These are phyloP conservation scores for Geosmithia putterillii DNA, from an alignment of 2,329 filamentous ascomycete species.

Conservation along the genomic window DNA sequence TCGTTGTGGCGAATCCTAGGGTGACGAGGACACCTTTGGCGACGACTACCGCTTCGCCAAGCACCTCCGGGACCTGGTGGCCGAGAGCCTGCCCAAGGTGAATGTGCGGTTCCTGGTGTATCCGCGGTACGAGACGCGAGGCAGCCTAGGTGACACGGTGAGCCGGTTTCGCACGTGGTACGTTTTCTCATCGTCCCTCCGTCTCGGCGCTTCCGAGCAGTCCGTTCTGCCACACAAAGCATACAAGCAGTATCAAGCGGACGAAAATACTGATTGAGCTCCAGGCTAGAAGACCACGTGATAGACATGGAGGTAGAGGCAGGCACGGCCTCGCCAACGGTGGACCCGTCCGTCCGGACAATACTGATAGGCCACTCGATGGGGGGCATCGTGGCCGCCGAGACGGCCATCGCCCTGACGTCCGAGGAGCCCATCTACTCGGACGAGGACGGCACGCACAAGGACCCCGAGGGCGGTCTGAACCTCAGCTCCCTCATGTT, in stretches of 20 bases:
- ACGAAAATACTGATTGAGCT: background rate
- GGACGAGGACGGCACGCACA: constrained; percentile 23
- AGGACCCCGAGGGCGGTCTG: constrained; percentile 13
- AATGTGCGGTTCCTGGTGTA: constrained; percentile 60
- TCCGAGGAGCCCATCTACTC: constrained; percentile 41
- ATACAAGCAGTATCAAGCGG: too few species aligned
- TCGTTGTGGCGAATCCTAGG: constrained; percentile 31
- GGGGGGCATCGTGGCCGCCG: constrained; percentile 89
- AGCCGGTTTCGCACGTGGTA: constrained; percentile 65
- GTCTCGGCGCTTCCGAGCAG: too few species aligned
- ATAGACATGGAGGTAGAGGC: constrained; percentile 88
- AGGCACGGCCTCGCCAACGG: constrained; percentile 66
- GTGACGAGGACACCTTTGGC: constrained; percentile 67
- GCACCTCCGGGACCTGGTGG: constrained; percentile 53
- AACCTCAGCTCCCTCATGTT: constrained; percentile 65
- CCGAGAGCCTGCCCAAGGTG: constrained; percentile 54
- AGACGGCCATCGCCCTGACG: constrained; percentile 64
- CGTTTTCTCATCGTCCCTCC: constrained; percentile 8
- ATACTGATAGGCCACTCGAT: constrained; percentile 80
- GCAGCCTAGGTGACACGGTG: constrained; percentile 61
- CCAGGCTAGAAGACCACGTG: constrained; percentile 76
- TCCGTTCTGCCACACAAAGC: too few species aligned
- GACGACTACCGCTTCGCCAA: constrained; percentile 54
- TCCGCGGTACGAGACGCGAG: constrained; percentile 71
- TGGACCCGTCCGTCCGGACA: constrained; percentile 74